These are phyloP conservation scores for Xylaria sp. DNA, from an alignment of 2,329 filamentous ascomycete species.

Conservation along the genomic window DNA sequence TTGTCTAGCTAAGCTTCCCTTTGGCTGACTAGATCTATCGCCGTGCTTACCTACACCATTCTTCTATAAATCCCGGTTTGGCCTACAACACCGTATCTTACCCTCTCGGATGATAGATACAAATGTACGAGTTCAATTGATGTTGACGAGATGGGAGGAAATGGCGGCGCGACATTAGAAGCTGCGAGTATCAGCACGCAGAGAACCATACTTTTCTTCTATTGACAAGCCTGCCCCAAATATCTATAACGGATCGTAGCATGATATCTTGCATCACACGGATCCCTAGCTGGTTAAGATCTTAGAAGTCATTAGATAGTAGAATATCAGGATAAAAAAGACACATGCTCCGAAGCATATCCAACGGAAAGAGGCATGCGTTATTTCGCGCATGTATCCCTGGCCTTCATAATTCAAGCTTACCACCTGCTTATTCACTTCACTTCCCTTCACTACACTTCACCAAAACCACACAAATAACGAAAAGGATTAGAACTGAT, in stretches of 20 bases:
- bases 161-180: background rate
- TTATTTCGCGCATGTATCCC: background rate
- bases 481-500: background rate
- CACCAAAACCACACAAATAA: too few relatives aligned
- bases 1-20: too few relatives aligned
- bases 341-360: background rate
- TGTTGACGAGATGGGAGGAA: conserved; percentile 23
- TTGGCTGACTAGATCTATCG: too few relatives aligned
- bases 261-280: background rate
- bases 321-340: background rate
- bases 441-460: background rate
- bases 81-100: conserved; percentile 17
- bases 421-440: background rate
- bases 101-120: conserved; percentile 7
- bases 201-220: too few relatives aligned
- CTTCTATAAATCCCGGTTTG: background rate
- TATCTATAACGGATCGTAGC: background rate
- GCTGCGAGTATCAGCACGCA: background rate
- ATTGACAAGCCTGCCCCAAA: background rate
- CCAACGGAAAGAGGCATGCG: background rate
- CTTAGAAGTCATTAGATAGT: background rate
- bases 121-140: conserved; percentile 26
- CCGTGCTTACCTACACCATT: too few relatives aligned
- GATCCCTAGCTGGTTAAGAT: background rate
- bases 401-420: background rate